Percentiles rank a stretch among this genome's conserved stretches.
These are phyloP conservation scores for Capsicum baccatum DNA, from an alignment of 257 asterid genomes.

Conservation along the genomic window DNA sequence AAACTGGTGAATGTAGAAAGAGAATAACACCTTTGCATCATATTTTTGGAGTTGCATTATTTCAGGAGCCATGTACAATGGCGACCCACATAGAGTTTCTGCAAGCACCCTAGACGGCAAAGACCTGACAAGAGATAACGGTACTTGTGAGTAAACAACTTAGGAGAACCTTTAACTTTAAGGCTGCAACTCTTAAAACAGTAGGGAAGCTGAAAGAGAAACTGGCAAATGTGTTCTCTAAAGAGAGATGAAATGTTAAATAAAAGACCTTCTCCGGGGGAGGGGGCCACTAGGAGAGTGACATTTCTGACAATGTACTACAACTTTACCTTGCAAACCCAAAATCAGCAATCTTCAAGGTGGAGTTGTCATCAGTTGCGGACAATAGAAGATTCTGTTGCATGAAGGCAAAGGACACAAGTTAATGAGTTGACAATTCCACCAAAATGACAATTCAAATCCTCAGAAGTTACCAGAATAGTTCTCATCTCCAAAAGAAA, in stretches of 20 bases:
- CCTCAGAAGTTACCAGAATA: conserved; percentile 4
- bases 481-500: background rate
- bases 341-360: conserved; percentile 61
- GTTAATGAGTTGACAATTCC: background rate
- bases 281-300: background rate
- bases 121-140: conserved; percentile 57
- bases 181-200: conserved; percentile 20
- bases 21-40: conserved; percentile 81
- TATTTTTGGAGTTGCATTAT: conserved; percentile 84
- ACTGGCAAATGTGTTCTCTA: background rate
- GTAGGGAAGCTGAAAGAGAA: background rate
- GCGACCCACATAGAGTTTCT: conserved; percentile 92
- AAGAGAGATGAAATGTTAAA: conserved; percentile 20
- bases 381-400: conserved; percentile 58
- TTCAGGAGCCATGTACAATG: conserved; percentile 98
- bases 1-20: conserved; percentile 26
- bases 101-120: conserved; percentile 78
- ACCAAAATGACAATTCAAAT: background rate
- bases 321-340: conserved; percentile 79
- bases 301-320: background rate
- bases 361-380: conserved; percentile 46
- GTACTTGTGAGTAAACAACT: background rate
- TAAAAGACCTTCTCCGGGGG: background rate
- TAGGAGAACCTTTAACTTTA: conserved; percentile 16
- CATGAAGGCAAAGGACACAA: background rate